These are phyloP conservation scores for Zychaea mexicana DNA, from an alignment of 371 early-diverging fungal species.

Conservation along the genomic window DNA sequence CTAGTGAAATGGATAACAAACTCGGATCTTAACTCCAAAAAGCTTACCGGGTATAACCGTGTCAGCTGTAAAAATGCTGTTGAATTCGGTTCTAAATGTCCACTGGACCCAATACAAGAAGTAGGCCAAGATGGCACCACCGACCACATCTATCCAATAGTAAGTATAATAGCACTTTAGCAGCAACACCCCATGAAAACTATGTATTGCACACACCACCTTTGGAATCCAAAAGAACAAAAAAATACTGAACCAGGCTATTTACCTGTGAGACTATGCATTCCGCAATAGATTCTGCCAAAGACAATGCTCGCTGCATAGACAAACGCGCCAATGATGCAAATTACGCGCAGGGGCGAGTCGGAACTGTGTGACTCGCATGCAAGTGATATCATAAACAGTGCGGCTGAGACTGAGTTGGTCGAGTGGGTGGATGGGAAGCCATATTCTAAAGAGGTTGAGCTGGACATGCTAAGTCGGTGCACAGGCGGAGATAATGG, in stretches of 20 bases:
- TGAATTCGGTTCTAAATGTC: conserved; percentile 52
- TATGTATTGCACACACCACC: too few relatives aligned
- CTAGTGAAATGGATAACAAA: too few relatives aligned
- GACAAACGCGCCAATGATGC: conserved; percentile 41
- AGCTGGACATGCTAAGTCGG: conserved; percentile 62
- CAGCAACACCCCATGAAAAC: too few relatives aligned
- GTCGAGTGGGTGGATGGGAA: conserved; percentile 83
- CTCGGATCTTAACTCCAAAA: not conserved
- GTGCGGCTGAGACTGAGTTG: conserved; percentile 72
- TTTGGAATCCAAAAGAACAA: not conserved
- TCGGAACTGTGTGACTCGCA: conserved; percentile 40
- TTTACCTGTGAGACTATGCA: conserved; percentile 71
- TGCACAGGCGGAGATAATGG: conserved; percentile 75
- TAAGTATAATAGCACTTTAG: not conserved
- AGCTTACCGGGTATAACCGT: conserved; percentile 52
- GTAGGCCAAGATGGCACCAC: conserved; percentile 66
- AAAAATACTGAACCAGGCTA: not conserved
- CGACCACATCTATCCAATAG: conserved; percentile 59
- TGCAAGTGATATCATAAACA: conserved; percentile 59
- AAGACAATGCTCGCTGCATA: conserved; percentile 72
- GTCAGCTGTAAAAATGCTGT: conserved; percentile 53
- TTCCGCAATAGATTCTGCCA: conserved; percentile 75
- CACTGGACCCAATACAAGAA: conserved; percentile 59
- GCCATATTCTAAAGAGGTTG: conserved; percentile 76
- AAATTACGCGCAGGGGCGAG: conserved; percentile 42